Conservation (phyloP, 768 basidiomycete species). For the Astraeus odoratus region DNA sequence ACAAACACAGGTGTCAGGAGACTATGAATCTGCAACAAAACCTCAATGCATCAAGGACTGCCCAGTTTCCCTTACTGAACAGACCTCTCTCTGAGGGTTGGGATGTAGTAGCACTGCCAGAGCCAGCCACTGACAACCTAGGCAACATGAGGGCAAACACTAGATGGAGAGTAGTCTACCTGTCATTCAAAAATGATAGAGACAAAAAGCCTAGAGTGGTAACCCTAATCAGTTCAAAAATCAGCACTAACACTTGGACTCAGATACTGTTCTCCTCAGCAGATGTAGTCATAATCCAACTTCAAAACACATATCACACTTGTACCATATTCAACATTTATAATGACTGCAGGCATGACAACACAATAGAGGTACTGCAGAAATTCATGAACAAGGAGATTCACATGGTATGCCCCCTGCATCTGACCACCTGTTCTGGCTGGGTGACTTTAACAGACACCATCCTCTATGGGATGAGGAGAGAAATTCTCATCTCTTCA, state of each 20-base stretch:
- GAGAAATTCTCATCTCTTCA: constrained; percentile 18
- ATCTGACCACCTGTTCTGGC: constrained; percentile 19
- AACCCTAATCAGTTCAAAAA: constrained; percentile 12
- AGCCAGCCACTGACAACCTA: not conserved
- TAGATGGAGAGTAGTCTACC: not conserved
- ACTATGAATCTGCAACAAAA: constrained; percentile 26
- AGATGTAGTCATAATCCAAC: constrained; percentile 17
- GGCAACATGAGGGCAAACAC: not conserved
- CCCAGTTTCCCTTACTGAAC: constrained; percentile 14
- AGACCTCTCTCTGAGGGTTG: not conserved
- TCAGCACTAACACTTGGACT: constrained; percentile 19
- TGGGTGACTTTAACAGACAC: constrained; percentile 36
- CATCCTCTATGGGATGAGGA: constrained; percentile 34
- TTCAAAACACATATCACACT: not conserved
- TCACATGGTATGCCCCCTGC: not conserved
- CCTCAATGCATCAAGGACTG: constrained; percentile 16
- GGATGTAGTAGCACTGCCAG: constrained; percentile 4
- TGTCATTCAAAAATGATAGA: not conserved
- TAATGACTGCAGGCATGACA: constrained; percentile 4
- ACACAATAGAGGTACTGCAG: not conserved
- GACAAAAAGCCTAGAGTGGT: constrained; percentile 6
- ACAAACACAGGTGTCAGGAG: not conserved
- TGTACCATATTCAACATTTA: constrained; percentile 14
- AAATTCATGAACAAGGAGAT: too few relatives aligned
- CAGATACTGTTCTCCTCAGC: constrained; percentile 11